These are phyloP conservation scores for Pseudocercospora pini-densiflorae DNA, from an alignment of 2,329 filamentous ascomycete genomes.

Conservation along the genomic window DNA sequence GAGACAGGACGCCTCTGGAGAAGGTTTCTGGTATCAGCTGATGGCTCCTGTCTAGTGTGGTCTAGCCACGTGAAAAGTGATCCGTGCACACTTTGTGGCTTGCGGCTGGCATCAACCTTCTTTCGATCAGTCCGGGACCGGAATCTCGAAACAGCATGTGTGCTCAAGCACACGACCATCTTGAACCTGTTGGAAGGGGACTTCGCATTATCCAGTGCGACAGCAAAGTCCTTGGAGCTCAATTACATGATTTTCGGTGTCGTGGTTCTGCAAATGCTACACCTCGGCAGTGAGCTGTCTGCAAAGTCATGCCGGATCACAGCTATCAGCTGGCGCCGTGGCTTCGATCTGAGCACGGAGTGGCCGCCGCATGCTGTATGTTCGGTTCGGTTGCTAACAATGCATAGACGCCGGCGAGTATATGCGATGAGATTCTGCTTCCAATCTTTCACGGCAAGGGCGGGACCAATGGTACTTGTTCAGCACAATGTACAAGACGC, in stretches of 20 bases:
- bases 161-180: neutral
- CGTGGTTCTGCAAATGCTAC: neutral
- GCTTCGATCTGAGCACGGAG: neutral
- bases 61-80: neutral
- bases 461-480: no score
- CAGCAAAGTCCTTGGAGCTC: neutral
- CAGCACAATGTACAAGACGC: no score
- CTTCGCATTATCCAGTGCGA: neutral
- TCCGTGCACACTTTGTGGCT: neutral
- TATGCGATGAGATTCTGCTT: neutral
- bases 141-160: neutral
- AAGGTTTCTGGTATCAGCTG: neutral
- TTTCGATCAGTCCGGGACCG: neutral
- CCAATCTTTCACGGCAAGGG: no score
- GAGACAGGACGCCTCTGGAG: neutral
- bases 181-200: neutral
- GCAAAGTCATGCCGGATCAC: neutral
- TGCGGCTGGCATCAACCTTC: neutral
- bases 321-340: neutral
- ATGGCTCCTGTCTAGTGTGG: neutral
- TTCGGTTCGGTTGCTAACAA: neutral
- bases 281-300: neutral
- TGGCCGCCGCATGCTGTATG: neutral
- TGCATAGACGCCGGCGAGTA: neutral
- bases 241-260: neutral